Evolutionary conservation across 345 rosid species (phyloP).

Genomic region (Gynandropsis gynandra): DNA sequence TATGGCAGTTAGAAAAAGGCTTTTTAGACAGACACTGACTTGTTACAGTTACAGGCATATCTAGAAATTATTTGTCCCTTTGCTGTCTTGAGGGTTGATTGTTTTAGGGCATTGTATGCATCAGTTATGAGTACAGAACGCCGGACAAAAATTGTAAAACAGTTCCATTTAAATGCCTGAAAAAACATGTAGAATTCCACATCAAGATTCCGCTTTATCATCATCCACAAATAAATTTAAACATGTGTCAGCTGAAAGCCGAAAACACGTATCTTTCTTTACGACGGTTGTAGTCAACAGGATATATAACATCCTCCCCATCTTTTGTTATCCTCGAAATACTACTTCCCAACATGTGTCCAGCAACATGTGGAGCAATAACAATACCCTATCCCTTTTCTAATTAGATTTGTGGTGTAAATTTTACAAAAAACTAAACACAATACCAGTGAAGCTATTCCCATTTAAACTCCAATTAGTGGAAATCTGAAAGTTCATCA

Average conservation of each 20-base stretch:
- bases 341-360: constrained; percentile 93
- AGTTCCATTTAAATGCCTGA: no score
- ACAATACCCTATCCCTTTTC: constrained; percentile 98
- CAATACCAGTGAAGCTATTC: no score
- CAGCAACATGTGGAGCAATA: constrained; percentile 89
- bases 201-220: constrained; percentile 7
- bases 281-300: constrained; percentile 93
- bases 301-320: constrained; percentile 95
- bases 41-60: constrained; percentile 31
- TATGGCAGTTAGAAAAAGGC: constrained; percentile 9
- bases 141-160: no score
- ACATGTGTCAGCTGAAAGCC: constrained; percentile 16
- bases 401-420: constrained; percentile 15
- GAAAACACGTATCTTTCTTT: constrained; percentile 62
- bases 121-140: no score
- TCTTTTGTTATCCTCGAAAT: constrained; percentile 96
- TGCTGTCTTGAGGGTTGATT: constrained; percentile 72
- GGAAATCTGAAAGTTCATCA: background rate
- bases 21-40: constrained; percentile 5
- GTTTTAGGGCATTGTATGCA: constrained; percentile 89
- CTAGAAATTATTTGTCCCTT: constrained; percentile 76
- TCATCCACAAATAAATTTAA: constrained; percentile 5
- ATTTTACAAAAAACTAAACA: no score
- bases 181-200: constrained; percentile 19
- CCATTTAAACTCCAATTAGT: no score